A percentile compares a stretch with the other conserved stretches of the same genome.
Evolutionary conservation across 2,329 filamentous ascomycete genomes (phyloP).

Genomic region (Aphanoascus verrucosus): DNA sequence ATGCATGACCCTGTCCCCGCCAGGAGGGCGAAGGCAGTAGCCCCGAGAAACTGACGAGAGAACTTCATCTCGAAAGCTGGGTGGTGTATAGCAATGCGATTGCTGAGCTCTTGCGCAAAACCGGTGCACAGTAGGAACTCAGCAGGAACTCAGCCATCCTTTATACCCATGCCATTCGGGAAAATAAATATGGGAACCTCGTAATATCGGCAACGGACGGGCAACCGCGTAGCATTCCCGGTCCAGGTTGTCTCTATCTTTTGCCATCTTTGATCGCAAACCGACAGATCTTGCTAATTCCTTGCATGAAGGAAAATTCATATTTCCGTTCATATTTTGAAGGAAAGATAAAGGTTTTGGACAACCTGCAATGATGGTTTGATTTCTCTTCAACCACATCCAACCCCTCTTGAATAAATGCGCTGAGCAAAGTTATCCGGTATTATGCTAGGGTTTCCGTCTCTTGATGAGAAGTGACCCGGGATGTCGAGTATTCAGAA

Average conservation of each 20-base stretch:
- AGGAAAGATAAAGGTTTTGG: no score
- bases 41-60: constrained; percentile 11
- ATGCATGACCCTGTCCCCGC: constrained; percentile 9
- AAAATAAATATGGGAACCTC: background rate
- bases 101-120: background rate
- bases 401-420: background rate
- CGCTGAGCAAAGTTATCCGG: background rate
- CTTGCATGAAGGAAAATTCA: background rate
- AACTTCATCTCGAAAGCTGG: constrained; percentile 11
- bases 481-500: background rate
- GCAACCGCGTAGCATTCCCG: background rate
- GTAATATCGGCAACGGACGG: background rate
- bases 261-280: background rate
- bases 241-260: background rate
- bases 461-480: background rate
- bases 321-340: background rate
- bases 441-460: constrained; percentile 7
- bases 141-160: background rate
- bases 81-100: background rate
- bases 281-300: background rate
- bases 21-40: constrained; percentile 12
- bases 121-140: background rate
- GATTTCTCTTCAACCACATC: no score
- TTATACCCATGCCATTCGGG: background rate
- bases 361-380: no score